Base-by-base conservation (phyloP, 768 basidiomycete species). In the Tylopilus plumbeoviolaceoides region DNA sequence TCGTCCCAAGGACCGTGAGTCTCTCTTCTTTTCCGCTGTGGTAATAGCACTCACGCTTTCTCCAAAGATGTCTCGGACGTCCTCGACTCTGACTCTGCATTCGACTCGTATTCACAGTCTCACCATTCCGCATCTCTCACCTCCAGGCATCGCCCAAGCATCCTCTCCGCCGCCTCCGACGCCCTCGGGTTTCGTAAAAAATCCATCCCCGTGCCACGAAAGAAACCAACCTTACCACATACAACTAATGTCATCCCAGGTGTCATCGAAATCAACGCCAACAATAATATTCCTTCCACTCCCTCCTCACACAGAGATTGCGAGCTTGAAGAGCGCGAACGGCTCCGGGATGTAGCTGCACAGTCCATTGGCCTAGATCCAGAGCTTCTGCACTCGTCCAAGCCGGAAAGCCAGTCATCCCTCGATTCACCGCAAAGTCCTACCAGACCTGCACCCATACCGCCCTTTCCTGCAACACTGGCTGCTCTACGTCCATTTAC, bases 261-360 rank as follows among this genome's bases (percentile, higher is more conserved):
- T 36, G 84, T 90, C 46, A 85, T 91, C 51, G 87, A 91, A 65
- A 89, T 91, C 46, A 76, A 38, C n/a, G 38, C 38, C 38, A 7
- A 38, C 38, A 38, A 62, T 48, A 55, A 59, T 52, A 48, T 57
- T 1, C 53, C 54, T 1, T 23, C 62, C 48, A 56, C 64, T 23
- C 44, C 66, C 5, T 46, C 45, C 8, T 27, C 63, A 3, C 59
- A 63, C 48, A 56, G 14, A 44, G 82, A 87, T 57, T 78, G 74
- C 42, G 89, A 91, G 60, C 75, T 79, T 44, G 83, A 85, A 62
- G 89, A 91, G 60, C 80, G 89, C 10, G 80, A 86, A 56, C 80
- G 87, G n/a, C 70, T 91, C 30, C 74, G 87, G 30, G 84, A 86
- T 50, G 82, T 79, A 36, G 89, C 89, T 17, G 89, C 89, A 0